A percentile compares a stretch with the other conserved stretches of the same genome.
Evolutionary conservation across 768 basidiomycete species (phyloP).

Genomic region (Chalciporus chontae): DNA sequence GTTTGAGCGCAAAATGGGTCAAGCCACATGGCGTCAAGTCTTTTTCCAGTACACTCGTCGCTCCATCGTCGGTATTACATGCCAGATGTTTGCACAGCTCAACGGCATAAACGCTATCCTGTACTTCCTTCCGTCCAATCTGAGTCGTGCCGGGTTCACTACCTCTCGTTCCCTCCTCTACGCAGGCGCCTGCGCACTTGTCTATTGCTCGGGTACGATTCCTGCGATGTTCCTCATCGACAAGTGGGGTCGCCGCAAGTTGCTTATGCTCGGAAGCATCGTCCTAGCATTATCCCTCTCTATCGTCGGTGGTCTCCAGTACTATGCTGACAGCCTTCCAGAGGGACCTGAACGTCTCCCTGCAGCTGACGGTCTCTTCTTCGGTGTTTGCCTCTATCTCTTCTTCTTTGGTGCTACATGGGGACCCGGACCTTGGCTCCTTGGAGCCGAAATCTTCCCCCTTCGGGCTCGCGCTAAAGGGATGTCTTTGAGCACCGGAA

Average conservation of each 20-base stretch:
- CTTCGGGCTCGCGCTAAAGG: constrained; percentile 37
- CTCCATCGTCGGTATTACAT: constrained; percentile 47
- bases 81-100: constrained; percentile 54
- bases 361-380: constrained; percentile 37
- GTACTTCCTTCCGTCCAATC: constrained; percentile 53
- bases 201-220: constrained; percentile 49
- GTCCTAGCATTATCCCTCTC: constrained; percentile 44
- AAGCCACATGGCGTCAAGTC: constrained; percentile 47
- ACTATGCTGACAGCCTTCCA: constrained; percentile 37
- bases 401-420: constrained; percentile 57
- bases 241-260: constrained; percentile 46
- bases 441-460: constrained; percentile 50
- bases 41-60: constrained; percentile 50
- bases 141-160: constrained; percentile 48
- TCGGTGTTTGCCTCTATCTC: constrained; percentile 52
- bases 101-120: constrained; percentile 57
- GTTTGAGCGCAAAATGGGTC: constrained; percentile 37
- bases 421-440: constrained; percentile 54
- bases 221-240: constrained; percentile 55
- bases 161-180: constrained; percentile 42
- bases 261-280: constrained; percentile 46
- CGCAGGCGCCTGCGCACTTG: constrained; percentile 43
- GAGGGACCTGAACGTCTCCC: constrained; percentile 28
- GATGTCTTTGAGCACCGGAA: constrained; percentile 35
- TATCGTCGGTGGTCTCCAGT: constrained; percentile 52